Evolutionary conservation across 495 filamentous ascomycete genomes (phyloP), one percentile per base, ranked within the genome.

Genomic region (Neurospora sp.): DNA sequence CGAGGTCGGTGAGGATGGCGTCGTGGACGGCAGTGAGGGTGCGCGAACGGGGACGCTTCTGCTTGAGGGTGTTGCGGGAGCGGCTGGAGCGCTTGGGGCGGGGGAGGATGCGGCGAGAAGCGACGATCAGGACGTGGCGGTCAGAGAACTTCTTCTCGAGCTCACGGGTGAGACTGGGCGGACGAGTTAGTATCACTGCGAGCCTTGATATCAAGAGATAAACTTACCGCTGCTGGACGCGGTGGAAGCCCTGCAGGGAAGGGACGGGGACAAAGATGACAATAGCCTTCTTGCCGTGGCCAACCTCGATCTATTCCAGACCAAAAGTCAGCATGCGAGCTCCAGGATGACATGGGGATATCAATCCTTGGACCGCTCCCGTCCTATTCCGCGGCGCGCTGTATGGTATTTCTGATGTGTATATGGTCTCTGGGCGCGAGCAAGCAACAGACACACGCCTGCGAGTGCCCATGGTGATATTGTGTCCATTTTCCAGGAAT

Each of bases 131-230:
- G 84, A 99, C 96, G 87, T 99, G 96, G 86, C 96, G 95, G 90
- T 98, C 96, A 77, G 96, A 97, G 93, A 99, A 99, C 89, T 98
- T 99, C 93, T 99, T 98, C 90, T 99, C 96, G 81, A 99, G 94
- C 90, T 99, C 96, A 85, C 96, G 96, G 86, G 96, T 98, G 78
- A 99, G 91, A 82, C 96, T 98, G 71, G 20, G 18, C n/a, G 14
- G 0, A 5, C 2, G 7, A n/a, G 75, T 83, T 70, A 84, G 79
- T 39, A 71, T 44, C 27, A 71, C 70, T 39, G 39, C 69, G 48
- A 59, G 23, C 23, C 11, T 46, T 38, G 20, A 42, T 35, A 37
- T 35, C 11, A 37, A 66, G 39, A 46, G 54, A 69, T 42, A 69
- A 73, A 86, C 88, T 81, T 93, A 99, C 96, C 96, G 94, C 89